Base-by-base conservation (phyloP, 2,329 filamentous ascomycete genomes). In the Alternaria sp. region DNA sequence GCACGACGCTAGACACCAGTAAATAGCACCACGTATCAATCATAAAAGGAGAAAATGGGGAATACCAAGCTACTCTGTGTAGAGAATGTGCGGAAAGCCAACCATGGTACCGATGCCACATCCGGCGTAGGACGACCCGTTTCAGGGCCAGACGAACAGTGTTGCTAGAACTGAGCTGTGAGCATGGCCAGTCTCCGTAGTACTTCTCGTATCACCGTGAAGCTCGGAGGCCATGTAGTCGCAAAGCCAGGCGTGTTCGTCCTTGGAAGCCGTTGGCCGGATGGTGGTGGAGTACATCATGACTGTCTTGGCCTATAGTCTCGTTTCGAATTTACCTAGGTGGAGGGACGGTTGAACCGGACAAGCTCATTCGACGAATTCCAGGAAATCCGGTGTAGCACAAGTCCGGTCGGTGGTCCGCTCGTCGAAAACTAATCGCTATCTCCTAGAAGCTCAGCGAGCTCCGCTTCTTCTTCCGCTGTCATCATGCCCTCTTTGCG, bases 391-490 rank as follows among this genome's bases (percentile, higher is more conserved):
- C 68, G 65, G 65, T 52, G 32, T 36, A 62, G 61, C 50, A 64
- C 52, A 65, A 59, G 64, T 64, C 66, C 67, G 62, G 68, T 64
- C 66, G 61, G 66, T 57, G 51, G 50, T 66, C 67, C 63, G 68
- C 65, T 69, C 66, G 69, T 67, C 65, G 54, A 49, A 61, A 63
- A 67, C 70, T 74, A 78, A 46, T 92, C 90, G 70, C 87, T 85
- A 66, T 93, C 90, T 60, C 90, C 93, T 92, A 99, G 92, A 77
- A 99, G 81, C 68, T 94, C 96, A 13, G 93, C 94, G 68, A 99
- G 84, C 79, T 98, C 96, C 5, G 91, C 90, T 80, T 98, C 95
- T 79, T 99, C 96, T 71, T 98, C 95, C 12, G 88, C 91, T 6
- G 93, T 97, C 80, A 97, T 82, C 74, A 89, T 64, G 43, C 83